These are phyloP conservation scores for Phytophthora cryptogea DNA, from an alignment of 352 stramenopile genomes.

Conservation along the genomic window DNA sequence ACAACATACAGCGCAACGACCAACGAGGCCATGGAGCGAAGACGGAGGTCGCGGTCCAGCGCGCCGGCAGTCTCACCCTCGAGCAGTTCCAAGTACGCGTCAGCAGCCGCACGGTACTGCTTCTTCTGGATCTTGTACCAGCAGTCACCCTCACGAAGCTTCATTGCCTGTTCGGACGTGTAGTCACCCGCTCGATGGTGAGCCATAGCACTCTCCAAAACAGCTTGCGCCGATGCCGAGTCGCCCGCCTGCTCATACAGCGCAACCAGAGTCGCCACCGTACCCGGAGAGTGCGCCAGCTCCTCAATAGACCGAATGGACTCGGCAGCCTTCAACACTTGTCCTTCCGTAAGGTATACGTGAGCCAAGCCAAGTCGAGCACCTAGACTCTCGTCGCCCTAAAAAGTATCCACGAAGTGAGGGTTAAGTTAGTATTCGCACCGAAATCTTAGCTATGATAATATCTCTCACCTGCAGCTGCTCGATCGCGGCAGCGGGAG, in stretches of 20 bases:
- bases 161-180: slow-evolving; percentile 60
- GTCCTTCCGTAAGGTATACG: slow-evolving; percentile 65
- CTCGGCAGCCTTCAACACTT: slow-evolving; percentile 54
- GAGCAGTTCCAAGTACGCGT: slow-evolving; percentile 70
- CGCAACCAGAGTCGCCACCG: slow-evolving; percentile 78
- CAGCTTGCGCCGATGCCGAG: slow-evolving; percentile 46
- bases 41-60: slow-evolving; percentile 68
- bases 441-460: slow-evolving; percentile 1
- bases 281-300: slow-evolving; percentile 69
- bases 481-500: slow-evolving; percentile 52
- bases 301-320: slow-evolving; percentile 65
- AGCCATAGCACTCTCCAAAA: slow-evolving; percentile 56
- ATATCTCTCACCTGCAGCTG: slow-evolving; percentile 40
- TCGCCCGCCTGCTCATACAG: slow-evolving; percentile 74
- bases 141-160: slow-evolving; percentile 81
- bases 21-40: slow-evolving; percentile 76
- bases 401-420: slow-evolving; percentile 2
- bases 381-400: slow-evolving; percentile 58
- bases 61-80: slow-evolving; percentile 63
- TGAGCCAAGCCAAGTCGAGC: slow-evolving; percentile 73
- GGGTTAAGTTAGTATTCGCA: neutral
- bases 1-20: slow-evolving; percentile 71
- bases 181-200: slow-evolving; percentile 62
- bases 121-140: slow-evolving; percentile 83
- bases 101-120: slow-evolving; percentile 65